These are phyloP conservation scores for Sonneratia alba DNA, from an alignment of 345 rosid genomes.

Conservation along the genomic window DNA sequence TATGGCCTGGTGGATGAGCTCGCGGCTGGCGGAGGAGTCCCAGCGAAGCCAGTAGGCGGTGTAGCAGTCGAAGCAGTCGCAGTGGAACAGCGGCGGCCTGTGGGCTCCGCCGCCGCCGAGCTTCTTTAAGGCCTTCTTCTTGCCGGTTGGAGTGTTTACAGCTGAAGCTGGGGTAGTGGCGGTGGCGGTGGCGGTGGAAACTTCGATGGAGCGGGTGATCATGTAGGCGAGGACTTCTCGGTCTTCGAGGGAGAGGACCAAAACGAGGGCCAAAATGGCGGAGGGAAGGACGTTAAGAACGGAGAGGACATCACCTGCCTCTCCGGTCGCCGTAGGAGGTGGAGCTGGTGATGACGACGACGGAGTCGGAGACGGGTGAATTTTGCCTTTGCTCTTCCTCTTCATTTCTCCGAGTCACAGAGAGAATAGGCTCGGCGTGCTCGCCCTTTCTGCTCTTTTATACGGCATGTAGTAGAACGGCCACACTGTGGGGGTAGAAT, in stretches of 20 bases:
- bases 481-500: neutral
- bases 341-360: neutral
- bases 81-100: conserved; percentile 43
- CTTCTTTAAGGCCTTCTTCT: neutral
- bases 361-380: conserved; percentile 26
- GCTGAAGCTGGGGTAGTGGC: conserved; percentile 18
- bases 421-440: neutral
- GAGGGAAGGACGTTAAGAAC: conserved; percentile 58
- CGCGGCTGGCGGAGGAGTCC: conserved; percentile 78
- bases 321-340: conserved; percentile 3
- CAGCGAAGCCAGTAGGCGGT: conserved; percentile 77
- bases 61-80: conserved; percentile 91
- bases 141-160: neutral
- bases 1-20: conserved; percentile 63
- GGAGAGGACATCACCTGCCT: conserved; percentile 27
- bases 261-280: conserved; percentile 49
- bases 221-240: conserved; percentile 81
- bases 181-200: conserved; percentile 24
- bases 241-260: conserved; percentile 55
- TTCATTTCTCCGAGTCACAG: conserved; percentile 26
- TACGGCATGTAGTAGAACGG: neutral
- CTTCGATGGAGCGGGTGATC: conserved; percentile 49
- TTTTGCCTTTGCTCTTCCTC: conserved; percentile 72
- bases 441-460: neutral
- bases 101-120: conserved; percentile 12